Percentiles rank a stretch among this genome's conserved stretches.
Evolutionary conservation across 495 filamentous ascomycete genomes (phyloP).

Genomic region (Hyaloscypha hepaticicola): DNA sequence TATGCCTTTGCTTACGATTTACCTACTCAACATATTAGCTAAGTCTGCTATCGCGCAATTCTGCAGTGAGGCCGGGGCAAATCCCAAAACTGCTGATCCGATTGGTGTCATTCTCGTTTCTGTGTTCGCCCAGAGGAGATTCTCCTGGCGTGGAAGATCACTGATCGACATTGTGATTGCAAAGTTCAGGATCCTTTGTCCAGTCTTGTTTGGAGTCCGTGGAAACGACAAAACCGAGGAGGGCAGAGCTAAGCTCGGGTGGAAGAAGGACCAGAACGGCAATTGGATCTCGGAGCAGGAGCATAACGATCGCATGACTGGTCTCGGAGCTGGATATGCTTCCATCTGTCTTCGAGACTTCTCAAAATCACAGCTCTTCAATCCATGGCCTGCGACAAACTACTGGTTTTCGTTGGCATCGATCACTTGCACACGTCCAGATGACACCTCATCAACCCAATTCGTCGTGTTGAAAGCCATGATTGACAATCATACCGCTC

Average conservation of each 20-base stretch:
- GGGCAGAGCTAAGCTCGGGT: conserved; percentile 71
- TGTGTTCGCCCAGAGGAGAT: conserved; percentile 66
- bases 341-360: conserved; percentile 82
- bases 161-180: conserved; percentile 87
- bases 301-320: conserved; percentile 80
- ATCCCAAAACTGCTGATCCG: conserved; percentile 72
- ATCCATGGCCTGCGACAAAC: conserved; percentile 74
- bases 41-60: conserved; percentile 78
- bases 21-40: conserved; percentile 76
- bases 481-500: conserved; percentile 66
- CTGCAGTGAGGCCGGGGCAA: conserved; percentile 67
- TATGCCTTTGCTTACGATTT: conserved; percentile 71
- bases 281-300: conserved; percentile 61
- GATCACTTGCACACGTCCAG: conserved; percentile 68
- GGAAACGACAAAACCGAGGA: conserved; percentile 72
- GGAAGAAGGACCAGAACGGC: conserved; percentile 58
- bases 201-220: conserved; percentile 81
- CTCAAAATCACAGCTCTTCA: conserved; percentile 55
- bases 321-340: conserved; percentile 79
- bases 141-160: conserved; percentile 66
- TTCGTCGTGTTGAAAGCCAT: conserved; percentile 74
- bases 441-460: conserved; percentile 72
- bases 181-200: conserved; percentile 78
- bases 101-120: conserved; percentile 74
- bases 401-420: conserved; percentile 77